Conservation (phyloP, 257 asterid genomes). For the Agastache rugosa region DNA sequence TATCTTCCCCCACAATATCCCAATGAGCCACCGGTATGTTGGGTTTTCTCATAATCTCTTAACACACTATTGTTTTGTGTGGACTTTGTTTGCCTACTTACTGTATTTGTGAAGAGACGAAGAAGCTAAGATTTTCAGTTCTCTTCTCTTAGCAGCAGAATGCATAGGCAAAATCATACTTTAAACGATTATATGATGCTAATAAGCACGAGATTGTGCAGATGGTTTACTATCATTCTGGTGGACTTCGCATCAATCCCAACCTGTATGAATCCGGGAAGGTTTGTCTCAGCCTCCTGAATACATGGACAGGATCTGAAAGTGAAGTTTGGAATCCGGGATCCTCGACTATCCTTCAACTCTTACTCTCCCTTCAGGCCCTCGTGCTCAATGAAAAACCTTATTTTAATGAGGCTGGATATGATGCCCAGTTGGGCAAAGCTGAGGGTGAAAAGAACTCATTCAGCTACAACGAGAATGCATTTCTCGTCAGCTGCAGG, state of each 20-base stretch:
- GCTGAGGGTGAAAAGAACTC: slow-evolving; percentile 94
- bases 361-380: slow-evolving; percentile 92
- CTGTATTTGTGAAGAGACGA: background rate
- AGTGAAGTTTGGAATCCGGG: slow-evolving; percentile 89
- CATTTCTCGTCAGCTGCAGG: slow-evolving; percentile 87
- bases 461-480: slow-evolving; percentile 81
- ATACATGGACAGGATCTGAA: slow-evolving; percentile 87
- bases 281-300: slow-evolving; percentile 87
- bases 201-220: slow-evolving; percentile 44
- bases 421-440: slow-evolving; percentile 81
- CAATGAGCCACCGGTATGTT: slow-evolving; percentile 88
- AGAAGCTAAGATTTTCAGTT: background rate
- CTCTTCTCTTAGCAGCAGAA: slow-evolving; percentile 6
- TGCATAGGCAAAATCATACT: background rate
- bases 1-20: slow-evolving; percentile 87
- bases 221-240: slow-evolving; percentile 90
- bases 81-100: no score
- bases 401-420: slow-evolving; percentile 94
- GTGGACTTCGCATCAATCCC: slow-evolving; percentile 94
- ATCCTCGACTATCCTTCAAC: slow-evolving; percentile 79
- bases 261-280: slow-evolving; percentile 90
- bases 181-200: background rate
- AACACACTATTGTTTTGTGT: background rate
- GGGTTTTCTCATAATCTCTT: background rate
- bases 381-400: slow-evolving; percentile 95